phyloP scores from a whole-genome alignment of 228 moss, liverwort and hornwort genomes.

The Sphagnum fallax region DNA sequence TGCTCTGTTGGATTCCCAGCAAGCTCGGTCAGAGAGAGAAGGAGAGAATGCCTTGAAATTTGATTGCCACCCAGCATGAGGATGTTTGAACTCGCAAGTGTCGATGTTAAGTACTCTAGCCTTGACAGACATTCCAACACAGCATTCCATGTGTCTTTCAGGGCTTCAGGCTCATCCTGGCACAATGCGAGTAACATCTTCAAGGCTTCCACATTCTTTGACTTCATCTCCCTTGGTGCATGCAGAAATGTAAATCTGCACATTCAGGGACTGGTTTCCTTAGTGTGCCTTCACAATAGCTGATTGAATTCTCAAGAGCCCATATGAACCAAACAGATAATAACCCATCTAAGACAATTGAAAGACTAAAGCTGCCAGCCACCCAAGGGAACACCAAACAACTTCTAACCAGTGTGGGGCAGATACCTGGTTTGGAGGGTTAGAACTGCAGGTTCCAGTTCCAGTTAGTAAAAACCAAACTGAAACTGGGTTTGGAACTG shows the following conservation, averaged over 20 bases:
- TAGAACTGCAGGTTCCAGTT: too few relatives aligned
- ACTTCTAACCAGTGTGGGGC: neutral
- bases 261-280: too few relatives aligned
- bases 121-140: constrained; percentile 50
- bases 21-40: constrained; percentile 41
- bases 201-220: constrained; percentile 52
- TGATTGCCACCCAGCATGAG: constrained; percentile 54
- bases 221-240: constrained; percentile 51
- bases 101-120: constrained; percentile 49
- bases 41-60: constrained; percentile 36
- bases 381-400: neutral
- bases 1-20: constrained; percentile 56
- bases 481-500: too few relatives aligned
- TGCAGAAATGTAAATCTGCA: constrained; percentile 53
- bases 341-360: too few relatives aligned
- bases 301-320: neutral
- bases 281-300: neutral
- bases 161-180: constrained; percentile 39
- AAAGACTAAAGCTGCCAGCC: too few relatives aligned
- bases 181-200: constrained; percentile 32
- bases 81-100: constrained; percentile 28
- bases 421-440: neutral
- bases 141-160: constrained; percentile 56
- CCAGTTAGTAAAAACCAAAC: too few relatives aligned
- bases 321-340: too few relatives aligned